phyloP scores from a whole-genome alignment of 108 stramenopile species.

The Cafeteria roenbergensis region DNA sequence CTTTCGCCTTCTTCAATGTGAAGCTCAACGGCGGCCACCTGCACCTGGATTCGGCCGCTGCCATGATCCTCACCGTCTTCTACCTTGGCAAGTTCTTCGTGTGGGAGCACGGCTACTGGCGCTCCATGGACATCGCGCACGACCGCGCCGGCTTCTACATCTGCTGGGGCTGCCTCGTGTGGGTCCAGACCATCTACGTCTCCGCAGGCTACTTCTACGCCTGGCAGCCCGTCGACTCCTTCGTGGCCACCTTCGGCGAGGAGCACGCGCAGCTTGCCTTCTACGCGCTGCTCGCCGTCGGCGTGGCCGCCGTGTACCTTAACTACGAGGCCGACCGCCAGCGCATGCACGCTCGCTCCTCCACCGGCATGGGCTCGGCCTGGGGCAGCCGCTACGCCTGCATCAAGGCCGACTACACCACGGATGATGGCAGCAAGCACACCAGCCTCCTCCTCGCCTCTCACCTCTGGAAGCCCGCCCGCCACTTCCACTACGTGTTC shows the following conservation, averaged over 20 bases:
- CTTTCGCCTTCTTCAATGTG: slow-evolving; percentile 45
- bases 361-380: slow-evolving; percentile 58
- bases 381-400: slow-evolving; percentile 71
- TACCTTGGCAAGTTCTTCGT: slow-evolving; percentile 94
- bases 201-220: slow-evolving; percentile 65
- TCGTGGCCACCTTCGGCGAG: not conserved
- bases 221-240: slow-evolving; percentile 42
- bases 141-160: slow-evolving; percentile 83
- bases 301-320: slow-evolving; percentile 55
- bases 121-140: slow-evolving; percentile 86
- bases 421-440: slow-evolving; percentile 50
- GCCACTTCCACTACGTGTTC: slow-evolving; percentile 92
- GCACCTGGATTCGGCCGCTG: slow-evolving; percentile 26
- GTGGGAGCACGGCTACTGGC: slow-evolving; percentile 99
- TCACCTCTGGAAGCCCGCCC: slow-evolving; percentile 75
- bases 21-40: slow-evolving; percentile 39
- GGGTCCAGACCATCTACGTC: slow-evolving; percentile 90
- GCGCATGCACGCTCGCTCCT: slow-evolving; percentile 74
- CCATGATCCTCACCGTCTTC: slow-evolving; percentile 60
- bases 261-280: not conserved
- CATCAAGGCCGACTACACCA: slow-evolving; percentile 75
- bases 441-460: slow-evolving; percentile 58
- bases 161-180: slow-evolving; percentile 96
- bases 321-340: slow-evolving; percentile 95
- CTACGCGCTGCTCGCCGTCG: slow-evolving; percentile 65